phyloP scores from a whole-genome alignment of 2,329 filamentous ascomycete genomes.

The Phaeosphaeriaceae sp. region DNA sequence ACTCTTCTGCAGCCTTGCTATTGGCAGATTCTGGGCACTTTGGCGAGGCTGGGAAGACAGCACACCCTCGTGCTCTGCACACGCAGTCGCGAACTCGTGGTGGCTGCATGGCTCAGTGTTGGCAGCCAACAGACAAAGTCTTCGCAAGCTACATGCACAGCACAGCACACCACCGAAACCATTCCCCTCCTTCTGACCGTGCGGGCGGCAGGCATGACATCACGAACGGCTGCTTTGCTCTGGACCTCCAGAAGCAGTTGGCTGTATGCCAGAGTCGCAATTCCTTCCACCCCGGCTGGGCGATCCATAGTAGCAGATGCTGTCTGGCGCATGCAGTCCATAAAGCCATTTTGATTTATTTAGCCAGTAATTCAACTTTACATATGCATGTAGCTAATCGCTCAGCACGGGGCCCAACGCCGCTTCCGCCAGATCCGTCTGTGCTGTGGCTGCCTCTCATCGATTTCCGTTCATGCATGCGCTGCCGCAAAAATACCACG shows the following conservation, averaged over 20 bases:
- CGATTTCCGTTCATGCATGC: not conserved
- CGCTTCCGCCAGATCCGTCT: conserved; percentile 47
- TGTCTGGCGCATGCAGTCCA: not conserved
- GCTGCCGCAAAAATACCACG: not conserved
- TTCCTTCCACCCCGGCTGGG: not conserved
- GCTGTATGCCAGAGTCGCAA: not conserved
- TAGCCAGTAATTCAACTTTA: not conserved
- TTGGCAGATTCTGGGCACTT: conserved; percentile 19
- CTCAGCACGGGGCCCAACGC: conserved; percentile 10
- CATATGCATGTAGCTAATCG: not conserved
- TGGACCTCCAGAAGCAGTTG: not conserved
- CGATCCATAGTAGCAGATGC: not conserved
- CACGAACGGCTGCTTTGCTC: not conserved
- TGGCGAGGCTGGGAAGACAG: conserved; percentile 5
- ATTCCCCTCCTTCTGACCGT: not conserved
- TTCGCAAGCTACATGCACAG: conserved; percentile 9
- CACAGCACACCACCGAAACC: no score
- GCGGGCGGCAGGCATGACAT: not conserved
- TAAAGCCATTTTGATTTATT: not conserved
- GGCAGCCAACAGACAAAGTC: conserved; percentile 18
- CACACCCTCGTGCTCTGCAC: not conserved
- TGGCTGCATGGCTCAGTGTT: conserved; percentile 21
- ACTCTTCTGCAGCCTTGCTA: conserved; percentile 11
- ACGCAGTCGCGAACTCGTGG: conserved; percentile 25
- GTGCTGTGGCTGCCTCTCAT: conserved; percentile 25